Evolutionary conservation across 176 grass and related monocot genomes (phyloP), one percentile per base, ranked within the genome.

Genomic region (Carex pumila): DNA sequence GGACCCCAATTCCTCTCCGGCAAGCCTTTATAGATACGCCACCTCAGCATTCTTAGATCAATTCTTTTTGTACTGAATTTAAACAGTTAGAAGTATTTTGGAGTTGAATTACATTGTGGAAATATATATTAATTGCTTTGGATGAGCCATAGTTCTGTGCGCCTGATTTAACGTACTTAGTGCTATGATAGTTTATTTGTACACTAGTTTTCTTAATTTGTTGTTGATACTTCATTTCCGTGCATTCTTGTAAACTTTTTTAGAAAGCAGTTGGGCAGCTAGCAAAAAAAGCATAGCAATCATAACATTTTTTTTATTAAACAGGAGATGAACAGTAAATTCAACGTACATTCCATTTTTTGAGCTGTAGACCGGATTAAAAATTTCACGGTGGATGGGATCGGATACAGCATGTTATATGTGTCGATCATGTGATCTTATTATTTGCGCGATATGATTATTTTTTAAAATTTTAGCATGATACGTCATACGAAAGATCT

Each of bases 1-100:
- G 81, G 81, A 13, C 81, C 34, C 92, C 88, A 18, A 88, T 94
- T 83, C 89, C 92, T 81, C 83, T 94, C 73, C 87, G 90, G 74
- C 80, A 88, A 52, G 29, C 81, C 22, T 83, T 66, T 69, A 32
- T 83, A 69, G 81, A 83, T 83, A 52, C 81, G 3, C 81, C 62
- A 6, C 81, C 21, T 17, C 81, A 67, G 62, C 81, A 6, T 69
- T 83, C 81, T 66, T 83, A 83, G 43, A 68, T 5, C 15, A 54
- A 75, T 31, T 75, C 12, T 75, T 54, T 69, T 75, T 54, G 47
- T 29, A 52, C 12, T 31, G 47, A 31, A 75, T 18, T 18, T n/a
- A 75, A 75, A 22, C 49, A 30, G 7, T 32, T 57, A 10, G 52
- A 77, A 31, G 2, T 78, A 32, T 78, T 15, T 56, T 78, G 73